Evolutionary conservation across 208 protist genomes (phyloP), one percentile per base, ranked within the genome.

Genomic region (Leishmania lainsoni): DNA sequence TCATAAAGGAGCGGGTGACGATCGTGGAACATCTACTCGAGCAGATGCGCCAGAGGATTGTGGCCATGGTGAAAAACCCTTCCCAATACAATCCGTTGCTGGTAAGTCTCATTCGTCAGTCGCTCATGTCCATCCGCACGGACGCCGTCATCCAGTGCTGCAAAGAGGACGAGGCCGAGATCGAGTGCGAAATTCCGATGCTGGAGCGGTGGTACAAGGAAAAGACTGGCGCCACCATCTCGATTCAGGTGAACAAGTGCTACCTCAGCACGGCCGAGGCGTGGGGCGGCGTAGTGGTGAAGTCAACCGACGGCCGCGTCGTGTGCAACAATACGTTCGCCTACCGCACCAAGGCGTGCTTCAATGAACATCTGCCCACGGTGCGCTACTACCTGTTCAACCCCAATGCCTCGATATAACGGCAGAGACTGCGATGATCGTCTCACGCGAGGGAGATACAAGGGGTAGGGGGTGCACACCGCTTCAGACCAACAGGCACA

Each of bases 241-340:
- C 82, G 9, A 85, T 97, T 45, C 80, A 86, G 73, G 76, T 89
- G 10, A 85, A 84, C 81, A 87, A 91, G 51, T 86, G 90, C 65
- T 89, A 93, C 86, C 87, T 97, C 32, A 84, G 90, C 81, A 56
- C 71, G 22, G 90, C 92, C 68, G 91, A 95, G 72, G 86, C 82
- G 58, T 95, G 90, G 93, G 94, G 95, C 58, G 95, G 95, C 65
- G 90, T 97, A 56, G 87, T 96, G 69, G 87, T 88, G 49, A 68
- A 79, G 39, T 96, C 94, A 5, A 83, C 84, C 6, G 90, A 97
- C 79, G 93, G 93, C 73, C 91, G 89, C 75, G 96, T 98, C 72
- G 87, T 93, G 45, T 98, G 95, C 86, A 94, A 97, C 83, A 97
- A 94, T 85, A 97, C 95, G 54, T 87, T 97, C 35, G 90, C 91